Conservation (phyloP, 2,329 filamentous ascomycete species). For the Cytospora leucostoma region DNA sequence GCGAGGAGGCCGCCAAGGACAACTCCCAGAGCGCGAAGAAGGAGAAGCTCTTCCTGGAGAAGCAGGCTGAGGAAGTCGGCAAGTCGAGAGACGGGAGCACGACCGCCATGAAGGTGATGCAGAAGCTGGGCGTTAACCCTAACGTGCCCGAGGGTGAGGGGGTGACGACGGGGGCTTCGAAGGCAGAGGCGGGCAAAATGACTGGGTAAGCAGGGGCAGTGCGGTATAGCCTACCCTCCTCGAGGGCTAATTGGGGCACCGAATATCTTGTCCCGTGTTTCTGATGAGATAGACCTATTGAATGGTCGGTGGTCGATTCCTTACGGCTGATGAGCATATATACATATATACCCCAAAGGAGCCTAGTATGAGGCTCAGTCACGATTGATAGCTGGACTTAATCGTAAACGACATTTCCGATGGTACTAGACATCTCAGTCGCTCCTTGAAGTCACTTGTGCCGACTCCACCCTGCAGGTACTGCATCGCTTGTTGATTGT, state of each 20-base stretch:
- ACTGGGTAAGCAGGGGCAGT: background rate
- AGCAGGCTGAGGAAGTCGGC: slow-evolving; percentile 39
- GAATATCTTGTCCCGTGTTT: background rate
- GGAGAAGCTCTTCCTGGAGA: slow-evolving; percentile 48
- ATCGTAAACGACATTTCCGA: background rate
- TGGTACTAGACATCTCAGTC: background rate
- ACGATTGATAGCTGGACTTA: slow-evolving; percentile 2
- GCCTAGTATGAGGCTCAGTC: slow-evolving; percentile 2
- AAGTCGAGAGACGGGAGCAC: slow-evolving; percentile 42
- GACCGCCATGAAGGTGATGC: slow-evolving; percentile 39
- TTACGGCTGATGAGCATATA: background rate
- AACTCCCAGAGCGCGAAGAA: slow-evolving; percentile 60
- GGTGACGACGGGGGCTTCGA: slow-evolving; percentile 18
- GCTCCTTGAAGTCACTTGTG: too few relatives aligned
- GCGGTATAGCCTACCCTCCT: background rate
- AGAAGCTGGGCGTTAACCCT: slow-evolving; percentile 43
- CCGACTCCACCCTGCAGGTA: background rate
- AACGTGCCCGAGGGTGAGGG: slow-evolving; percentile 33
- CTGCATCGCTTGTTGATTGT: background rate
- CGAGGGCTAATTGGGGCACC: background rate
- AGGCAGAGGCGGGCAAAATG: slow-evolving; percentile 1
- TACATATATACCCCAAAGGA: slow-evolving; percentile 14
- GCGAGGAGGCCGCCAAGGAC: slow-evolving; percentile 61
- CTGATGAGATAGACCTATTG: background rate
- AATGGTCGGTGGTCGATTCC: background rate